A percentile compares a stretch with the other conserved stretches of the same genome.
Evolutionary conservation across 1,284 basidiomycete genomes (phyloP).

Genomic region (Athelia psychrophila): DNA sequence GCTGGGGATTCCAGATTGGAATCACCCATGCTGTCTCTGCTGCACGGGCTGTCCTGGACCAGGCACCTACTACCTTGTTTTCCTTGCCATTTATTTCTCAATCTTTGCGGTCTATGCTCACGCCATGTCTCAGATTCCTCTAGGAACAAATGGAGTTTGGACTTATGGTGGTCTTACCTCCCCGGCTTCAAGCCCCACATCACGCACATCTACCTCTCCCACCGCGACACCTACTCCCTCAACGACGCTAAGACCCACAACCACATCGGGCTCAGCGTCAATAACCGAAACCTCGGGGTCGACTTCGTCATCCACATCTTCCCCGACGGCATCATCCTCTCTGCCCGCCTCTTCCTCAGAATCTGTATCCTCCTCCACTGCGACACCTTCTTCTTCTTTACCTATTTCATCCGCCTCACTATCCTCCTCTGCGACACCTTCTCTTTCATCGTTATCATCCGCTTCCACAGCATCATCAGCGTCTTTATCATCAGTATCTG

Average conservation of each 20-base stretch:
- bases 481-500: slow-evolving; percentile 9
- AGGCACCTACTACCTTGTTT: background rate
- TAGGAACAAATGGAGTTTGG: slow-evolving; percentile 56
- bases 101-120: slow-evolving; percentile 1
- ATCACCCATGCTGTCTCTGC: background rate
- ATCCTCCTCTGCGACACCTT: slow-evolving; percentile 17
- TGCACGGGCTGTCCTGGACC: background rate
- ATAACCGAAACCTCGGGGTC: slow-evolving; percentile 18
- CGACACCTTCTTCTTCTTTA: slow-evolving; percentile 20
- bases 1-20: background rate
- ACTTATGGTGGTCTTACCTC: slow-evolving; percentile 61
- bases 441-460: slow-evolving; percentile 11
- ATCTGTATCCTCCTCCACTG: slow-evolving; percentile 7
- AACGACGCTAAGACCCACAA: slow-evolving; percentile 4
- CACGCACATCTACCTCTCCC: slow-evolving; percentile 8
- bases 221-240: slow-evolving; percentile 15
- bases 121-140: slow-evolving; percentile 52
- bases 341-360: slow-evolving; percentile 11
- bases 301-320: slow-evolving; percentile 17
- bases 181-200: slow-evolving; percentile 34
- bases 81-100: background rate
- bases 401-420: slow-evolving; percentile 17
- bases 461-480: slow-evolving; percentile 13
- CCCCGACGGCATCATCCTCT: slow-evolving; percentile 10
- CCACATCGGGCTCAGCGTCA: slow-evolving; percentile 21